Conservation (phyloP, 768 basidiomycete genomes). For the Leucocoprinus birnbaumii region DNA sequence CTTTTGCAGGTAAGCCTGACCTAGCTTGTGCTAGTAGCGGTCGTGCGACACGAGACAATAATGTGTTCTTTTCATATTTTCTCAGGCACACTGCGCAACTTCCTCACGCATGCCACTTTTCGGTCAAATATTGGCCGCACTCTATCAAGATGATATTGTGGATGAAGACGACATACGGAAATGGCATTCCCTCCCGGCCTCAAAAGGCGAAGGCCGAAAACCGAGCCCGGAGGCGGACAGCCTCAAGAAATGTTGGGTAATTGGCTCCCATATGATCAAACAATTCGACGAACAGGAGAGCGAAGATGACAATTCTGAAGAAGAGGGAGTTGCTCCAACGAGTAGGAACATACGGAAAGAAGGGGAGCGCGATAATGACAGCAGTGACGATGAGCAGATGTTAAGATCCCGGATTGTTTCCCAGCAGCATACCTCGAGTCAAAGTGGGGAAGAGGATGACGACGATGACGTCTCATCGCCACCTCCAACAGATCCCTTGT, state of each 20-base stretch:
- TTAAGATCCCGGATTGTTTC: too few species aligned
- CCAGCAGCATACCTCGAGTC: too few species aligned
- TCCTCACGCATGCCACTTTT: constrained; percentile 71
- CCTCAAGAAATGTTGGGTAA: constrained; percentile 63
- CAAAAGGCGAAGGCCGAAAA: constrained; percentile 49
- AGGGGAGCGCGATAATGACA: too few species aligned
- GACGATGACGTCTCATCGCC: constrained; percentile 9
- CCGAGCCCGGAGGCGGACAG: constrained; percentile 45
- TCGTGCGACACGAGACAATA: background rate
- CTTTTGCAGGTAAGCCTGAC: constrained; percentile 63
- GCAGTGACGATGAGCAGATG: too few species aligned
- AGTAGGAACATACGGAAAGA: too few species aligned
- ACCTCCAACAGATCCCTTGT: too few species aligned
- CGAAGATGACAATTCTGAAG: constrained; percentile 24
- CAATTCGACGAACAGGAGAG: constrained; percentile 81
- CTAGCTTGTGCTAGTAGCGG: background rate
- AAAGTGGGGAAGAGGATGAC: constrained; percentile 7
- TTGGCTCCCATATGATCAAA: constrained; percentile 73
- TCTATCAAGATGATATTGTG: constrained; percentile 91
- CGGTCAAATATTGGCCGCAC: constrained; percentile 77
- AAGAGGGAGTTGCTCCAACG: too few species aligned
- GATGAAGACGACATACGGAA: constrained; percentile 87
- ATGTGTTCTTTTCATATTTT: background rate
- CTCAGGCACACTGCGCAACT: constrained; percentile 60
- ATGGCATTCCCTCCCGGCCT: constrained; percentile 68